Base-by-base conservation (phyloP, 1,139 yeast species). In the Nakaseomyces nivariensis region DNA sequence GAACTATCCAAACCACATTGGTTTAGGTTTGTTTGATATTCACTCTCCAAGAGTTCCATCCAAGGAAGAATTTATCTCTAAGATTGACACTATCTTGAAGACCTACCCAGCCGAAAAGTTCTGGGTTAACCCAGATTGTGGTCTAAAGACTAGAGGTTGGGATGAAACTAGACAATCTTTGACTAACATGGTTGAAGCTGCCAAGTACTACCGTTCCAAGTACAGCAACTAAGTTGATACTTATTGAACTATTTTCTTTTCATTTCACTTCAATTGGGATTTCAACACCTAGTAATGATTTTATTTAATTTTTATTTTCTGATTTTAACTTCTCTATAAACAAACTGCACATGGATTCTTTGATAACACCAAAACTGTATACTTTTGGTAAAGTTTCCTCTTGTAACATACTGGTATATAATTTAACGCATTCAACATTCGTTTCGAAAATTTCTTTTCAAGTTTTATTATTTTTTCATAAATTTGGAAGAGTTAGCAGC, bases 71-170 rank as follows among this genome's bases (percentile, higher is more conserved):
- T 90, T 92, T 74, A 83, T 88, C 72, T 75, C 84, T 71, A 89
- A 96, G 78, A 87, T 92, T 69, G 82, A 82, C 68, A 95, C 88
- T 72, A 90, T 92, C 78, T 79, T 92, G 75, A 88, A 89, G 78
- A 94, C 86, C 58, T 92, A 90, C 81, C 96, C 97, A 71, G 94
- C 94, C 69, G 86, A 86, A 72, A 90, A 90, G 76, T 86, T 92
- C 82, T 92, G 97, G 97, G 94, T 92, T 69, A 92, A 92, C 94
- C 98, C 98, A 69, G 98, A 92, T 79, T 92, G 98, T 84, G 98
- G 98, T 82, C 82, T 90, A 74, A 90, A 90, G 85, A 87, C 96
- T 71, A 85, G 96, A 80, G 92, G 90, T 62, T 86, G 95, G 95
- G 84, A 84, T 60, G 95, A 87, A 79, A 85, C 88, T 66, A 77